Percentiles rank a stretch among this genome's conserved stretches.
phyloP scores from a whole-genome alignment of 768 basidiomycete genomes.

The Suillus subluteus region DNA sequence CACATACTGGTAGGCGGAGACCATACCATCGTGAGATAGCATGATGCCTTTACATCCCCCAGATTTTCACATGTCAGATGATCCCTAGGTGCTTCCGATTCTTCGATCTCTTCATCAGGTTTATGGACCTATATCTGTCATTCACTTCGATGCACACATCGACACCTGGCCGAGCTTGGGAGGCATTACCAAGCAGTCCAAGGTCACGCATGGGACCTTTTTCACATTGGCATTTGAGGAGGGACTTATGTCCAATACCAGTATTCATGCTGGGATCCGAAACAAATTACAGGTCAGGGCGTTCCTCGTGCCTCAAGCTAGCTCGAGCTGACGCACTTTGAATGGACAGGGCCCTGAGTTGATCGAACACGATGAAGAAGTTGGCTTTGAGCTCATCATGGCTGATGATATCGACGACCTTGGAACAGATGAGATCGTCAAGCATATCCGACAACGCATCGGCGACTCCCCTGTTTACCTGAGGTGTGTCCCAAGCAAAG shows the following conservation, averaged over 20 bases:
- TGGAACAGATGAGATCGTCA: conserved; percentile 66
- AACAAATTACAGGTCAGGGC: conserved; percentile 57
- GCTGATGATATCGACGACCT: conserved; percentile 80
- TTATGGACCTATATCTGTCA: conserved; percentile 75
- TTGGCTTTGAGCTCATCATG: conserved; percentile 75
- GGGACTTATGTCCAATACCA: conserved; percentile 66
- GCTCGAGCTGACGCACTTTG: background rate
- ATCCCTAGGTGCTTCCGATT: conserved; percentile 54
- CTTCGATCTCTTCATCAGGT: conserved; percentile 70
- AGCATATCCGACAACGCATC: conserved; percentile 64
- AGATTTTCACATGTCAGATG: background rate
- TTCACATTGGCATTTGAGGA: conserved; percentile 77
- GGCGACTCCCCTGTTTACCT: conserved; percentile 74
- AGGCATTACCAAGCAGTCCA: conserved; percentile 53
- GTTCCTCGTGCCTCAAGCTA: background rate
- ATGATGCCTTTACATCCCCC: background rate
- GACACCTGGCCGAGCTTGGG: conserved; percentile 45
- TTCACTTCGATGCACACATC: conserved; percentile 74
- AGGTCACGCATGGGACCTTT: conserved; percentile 78
- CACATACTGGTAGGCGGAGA: conserved; percentile 65
- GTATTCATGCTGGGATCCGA: conserved; percentile 80
- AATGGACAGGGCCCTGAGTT: conserved; percentile 14
- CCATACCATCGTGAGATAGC: conserved; percentile 64
- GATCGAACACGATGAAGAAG: conserved; percentile 61
- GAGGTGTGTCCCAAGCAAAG: conserved; percentile 32